Conservation (phyloP, 306 rosid species). For the Cicer judaicum region DNA sequence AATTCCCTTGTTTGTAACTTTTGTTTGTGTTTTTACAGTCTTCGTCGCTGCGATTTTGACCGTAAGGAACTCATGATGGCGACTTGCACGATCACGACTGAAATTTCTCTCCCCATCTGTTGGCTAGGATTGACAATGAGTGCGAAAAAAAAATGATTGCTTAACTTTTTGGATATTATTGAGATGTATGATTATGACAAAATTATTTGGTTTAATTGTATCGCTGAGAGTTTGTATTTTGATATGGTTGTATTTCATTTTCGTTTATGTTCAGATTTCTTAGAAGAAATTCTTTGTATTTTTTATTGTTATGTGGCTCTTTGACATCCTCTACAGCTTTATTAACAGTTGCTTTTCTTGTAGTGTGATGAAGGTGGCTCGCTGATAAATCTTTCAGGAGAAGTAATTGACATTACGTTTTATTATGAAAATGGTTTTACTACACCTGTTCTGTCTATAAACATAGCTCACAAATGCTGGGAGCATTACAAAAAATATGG, state of each 20-base stretch:
- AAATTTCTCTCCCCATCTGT: not conserved
- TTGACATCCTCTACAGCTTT: not conserved
- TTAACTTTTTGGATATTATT: not conserved
- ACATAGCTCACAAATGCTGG: conserved; percentile 20
- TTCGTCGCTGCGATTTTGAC: not conserved
- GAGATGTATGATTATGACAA: conserved; percentile 2
- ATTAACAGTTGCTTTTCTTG: not conserved
- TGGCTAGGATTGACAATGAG: too few species aligned
- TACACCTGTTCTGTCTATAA: not conserved
- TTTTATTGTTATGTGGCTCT: not conserved
- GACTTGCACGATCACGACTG: not conserved
- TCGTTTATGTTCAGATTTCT: not conserved
- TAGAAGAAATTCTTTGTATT: not conserved
- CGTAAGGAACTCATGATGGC: conserved; percentile 6
- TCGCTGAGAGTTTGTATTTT: not conserved
- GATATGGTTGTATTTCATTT: conserved; percentile 6
- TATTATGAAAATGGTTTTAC: not conserved
- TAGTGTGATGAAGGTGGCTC: conserved; percentile 14
- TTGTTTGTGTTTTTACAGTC: conserved; percentile 4
- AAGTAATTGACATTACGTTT: not conserved
- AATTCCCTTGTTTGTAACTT: not conserved
- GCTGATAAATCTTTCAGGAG: not conserved
- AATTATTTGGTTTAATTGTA: not conserved
- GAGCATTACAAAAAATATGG: conserved; percentile 6
- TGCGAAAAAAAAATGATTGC: not conserved